phyloP scores from a whole-genome alignment of 1,139 yeast genomes.

The Geotrichum macrosporum region DNA sequence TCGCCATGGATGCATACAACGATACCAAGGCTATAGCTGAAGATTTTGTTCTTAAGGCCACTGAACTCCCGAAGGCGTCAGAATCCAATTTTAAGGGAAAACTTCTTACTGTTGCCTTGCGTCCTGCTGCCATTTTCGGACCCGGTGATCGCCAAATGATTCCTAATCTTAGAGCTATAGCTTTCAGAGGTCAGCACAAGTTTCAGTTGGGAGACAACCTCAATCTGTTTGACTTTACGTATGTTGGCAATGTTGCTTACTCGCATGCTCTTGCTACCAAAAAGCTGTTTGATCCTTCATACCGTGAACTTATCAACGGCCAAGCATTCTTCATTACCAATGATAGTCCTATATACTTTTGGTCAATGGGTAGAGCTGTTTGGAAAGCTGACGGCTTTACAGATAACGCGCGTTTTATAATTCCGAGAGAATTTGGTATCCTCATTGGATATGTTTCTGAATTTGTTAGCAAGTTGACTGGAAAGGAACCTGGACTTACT shows the following conservation, averaged over 20 bases:
- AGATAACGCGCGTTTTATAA: conserved; percentile 62
- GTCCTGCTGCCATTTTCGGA: conserved; percentile 98
- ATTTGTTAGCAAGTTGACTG: conserved; percentile 57
- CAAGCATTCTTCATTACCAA: conserved; percentile 88
- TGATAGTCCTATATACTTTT: conserved; percentile 91
- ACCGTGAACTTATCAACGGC: conserved; percentile 57
- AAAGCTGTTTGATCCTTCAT: conserved; percentile 50
- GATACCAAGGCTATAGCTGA: conserved; percentile 95
- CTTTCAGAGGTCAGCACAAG: conserved; percentile 78
- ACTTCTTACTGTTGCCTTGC: conserved; percentile 72
- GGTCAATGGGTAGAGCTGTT: conserved; percentile 94
- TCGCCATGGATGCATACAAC: conserved; percentile 95
- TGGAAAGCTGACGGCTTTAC: conserved; percentile 95
- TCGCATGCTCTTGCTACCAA: conserved; percentile 91
- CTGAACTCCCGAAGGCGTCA: conserved; percentile 26
- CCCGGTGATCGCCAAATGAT: conserved; percentile 97
- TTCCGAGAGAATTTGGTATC: conserved; percentile 70
- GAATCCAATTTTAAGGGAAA: conserved; percentile 43
- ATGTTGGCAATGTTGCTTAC: conserved; percentile 99
- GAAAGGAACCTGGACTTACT: conserved; percentile 91
- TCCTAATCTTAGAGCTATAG: conserved; percentile 85
- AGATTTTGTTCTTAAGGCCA: conserved; percentile 66
- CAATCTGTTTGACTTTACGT: conserved; percentile 93
- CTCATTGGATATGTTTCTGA: conserved; percentile 76
- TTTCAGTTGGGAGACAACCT: conserved; percentile 93